A percentile compares a stretch with the other conserved stretches of the same genome.
phyloP scores from a whole-genome alignment of 148 eudicot genomes.

The Chenopodium album region DNA sequence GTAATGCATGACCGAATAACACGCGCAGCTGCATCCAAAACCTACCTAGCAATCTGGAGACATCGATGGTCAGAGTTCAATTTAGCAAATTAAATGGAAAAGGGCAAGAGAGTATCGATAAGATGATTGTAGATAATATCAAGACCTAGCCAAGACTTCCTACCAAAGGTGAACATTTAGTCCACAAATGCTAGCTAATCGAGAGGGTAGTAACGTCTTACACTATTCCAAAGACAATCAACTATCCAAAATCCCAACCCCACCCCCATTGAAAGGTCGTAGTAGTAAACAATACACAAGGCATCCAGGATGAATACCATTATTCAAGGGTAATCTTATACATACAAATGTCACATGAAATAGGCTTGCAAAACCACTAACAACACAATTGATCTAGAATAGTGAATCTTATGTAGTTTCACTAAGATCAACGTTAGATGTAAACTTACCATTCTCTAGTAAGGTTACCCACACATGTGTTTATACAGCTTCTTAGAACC shows the following conservation, averaged over 20 bases:
- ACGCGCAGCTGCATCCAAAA: constrained; percentile 97
- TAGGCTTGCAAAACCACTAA: neutral
- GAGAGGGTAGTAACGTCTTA: neutral
- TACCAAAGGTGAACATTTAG: neutral
- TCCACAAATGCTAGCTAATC: neutral
- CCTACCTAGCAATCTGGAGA: constrained; percentile 80
- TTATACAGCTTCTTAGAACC: neutral
- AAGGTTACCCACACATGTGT: neutral
- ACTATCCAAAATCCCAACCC: neutral
- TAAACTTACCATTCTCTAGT: too few species aligned
- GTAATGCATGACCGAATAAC: constrained; percentile 79
- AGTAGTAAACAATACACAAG: neutral
- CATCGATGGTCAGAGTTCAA: constrained; percentile 7
- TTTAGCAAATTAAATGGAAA: constrained; percentile 9
- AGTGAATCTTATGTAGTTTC: neutral
- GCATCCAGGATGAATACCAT: neutral
- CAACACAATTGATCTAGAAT: neutral
- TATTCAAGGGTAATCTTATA: neutral
- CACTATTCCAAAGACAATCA: neutral
- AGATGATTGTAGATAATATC: neutral
- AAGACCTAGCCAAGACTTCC: neutral
- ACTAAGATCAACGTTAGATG: neutral
- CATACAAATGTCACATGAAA: neutral
- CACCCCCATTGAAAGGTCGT: too few species aligned
- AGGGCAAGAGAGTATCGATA: constrained; percentile 3